These are phyloP conservation scores for Neoascochyta sp. DNA, from an alignment of 2,329 filamentous ascomycete species.

Conservation along the genomic window DNA sequence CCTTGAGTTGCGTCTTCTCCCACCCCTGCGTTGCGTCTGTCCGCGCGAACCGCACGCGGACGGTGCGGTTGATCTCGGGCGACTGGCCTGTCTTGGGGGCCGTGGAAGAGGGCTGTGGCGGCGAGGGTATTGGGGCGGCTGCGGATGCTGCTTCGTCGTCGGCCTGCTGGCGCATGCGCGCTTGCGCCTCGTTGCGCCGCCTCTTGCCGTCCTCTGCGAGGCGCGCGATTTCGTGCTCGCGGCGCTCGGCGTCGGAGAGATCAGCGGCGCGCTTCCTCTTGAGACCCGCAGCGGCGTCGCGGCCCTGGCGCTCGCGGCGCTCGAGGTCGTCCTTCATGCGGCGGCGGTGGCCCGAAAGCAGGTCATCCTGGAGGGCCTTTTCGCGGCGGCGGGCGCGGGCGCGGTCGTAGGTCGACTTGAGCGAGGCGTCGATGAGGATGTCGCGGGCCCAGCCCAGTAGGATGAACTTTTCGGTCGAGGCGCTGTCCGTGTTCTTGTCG, in stretches of 20 bases:
- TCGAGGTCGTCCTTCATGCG: slow-evolving; percentile 86
- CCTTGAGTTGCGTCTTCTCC: slow-evolving; percentile 46
- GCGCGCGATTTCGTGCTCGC: slow-evolving; percentile 50
- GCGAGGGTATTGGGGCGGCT: slow-evolving; percentile 31
- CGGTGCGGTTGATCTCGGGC: slow-evolving; percentile 53
- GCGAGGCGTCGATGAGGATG: slow-evolving; percentile 66
- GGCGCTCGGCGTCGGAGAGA: slow-evolving; percentile 53
- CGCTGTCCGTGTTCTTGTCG: slow-evolving; percentile 69
- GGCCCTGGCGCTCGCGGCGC: slow-evolving; percentile 59
- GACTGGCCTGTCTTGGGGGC: slow-evolving; percentile 36
- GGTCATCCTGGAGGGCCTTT: slow-evolving; percentile 66
- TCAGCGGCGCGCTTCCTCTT: slow-evolving; percentile 47
- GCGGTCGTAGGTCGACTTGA: slow-evolving; percentile 74
- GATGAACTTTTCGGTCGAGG: slow-evolving; percentile 78
- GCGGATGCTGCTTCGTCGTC: slow-evolving; percentile 45
- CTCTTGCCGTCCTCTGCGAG: slow-evolving; percentile 50
- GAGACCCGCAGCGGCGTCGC: slow-evolving; percentile 28
- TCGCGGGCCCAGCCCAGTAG: slow-evolving; percentile 82
- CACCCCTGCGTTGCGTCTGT: slow-evolving; percentile 45
- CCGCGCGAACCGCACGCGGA: slow-evolving; percentile 55
- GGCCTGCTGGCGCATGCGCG: slow-evolving; percentile 53
- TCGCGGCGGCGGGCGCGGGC: slow-evolving; percentile 67
- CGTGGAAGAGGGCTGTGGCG: slow-evolving; percentile 25
- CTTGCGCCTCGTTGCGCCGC: slow-evolving; percentile 54
- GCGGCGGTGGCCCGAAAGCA: slow-evolving; percentile 68